phyloP scores from a whole-genome alignment of 768 basidiomycete species.

The Calocybe gangraenosa region DNA sequence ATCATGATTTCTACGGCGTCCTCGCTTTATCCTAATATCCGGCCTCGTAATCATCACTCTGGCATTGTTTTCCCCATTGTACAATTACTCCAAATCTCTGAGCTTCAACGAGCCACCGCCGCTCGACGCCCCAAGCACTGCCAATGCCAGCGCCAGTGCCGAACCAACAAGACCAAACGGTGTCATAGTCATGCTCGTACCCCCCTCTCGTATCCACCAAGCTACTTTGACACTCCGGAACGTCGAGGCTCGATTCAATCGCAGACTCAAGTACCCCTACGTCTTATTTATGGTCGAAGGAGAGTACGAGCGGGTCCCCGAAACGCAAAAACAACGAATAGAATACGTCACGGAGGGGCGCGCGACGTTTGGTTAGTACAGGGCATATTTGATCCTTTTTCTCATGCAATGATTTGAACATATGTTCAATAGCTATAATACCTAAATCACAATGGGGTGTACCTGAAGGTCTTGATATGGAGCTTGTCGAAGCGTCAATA shows the following conservation, averaged over 20 bases:
- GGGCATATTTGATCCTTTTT: neutral
- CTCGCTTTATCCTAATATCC: too few species aligned
- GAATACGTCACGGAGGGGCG: conserved; percentile 23
- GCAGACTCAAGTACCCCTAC: conserved; percentile 26
- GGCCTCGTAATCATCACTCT: too few species aligned
- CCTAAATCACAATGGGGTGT: conserved; percentile 22
- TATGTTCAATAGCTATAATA: conserved; percentile 13
- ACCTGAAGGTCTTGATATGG: conserved; percentile 19
- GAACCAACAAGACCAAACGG: conserved; percentile 17
- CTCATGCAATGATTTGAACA: neutral
- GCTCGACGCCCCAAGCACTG: too few species aligned
- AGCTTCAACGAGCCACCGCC: too few species aligned
- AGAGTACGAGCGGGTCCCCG: conserved; percentile 18
- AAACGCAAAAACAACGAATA: conserved; percentile 20
- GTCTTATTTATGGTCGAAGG: conserved; percentile 25
- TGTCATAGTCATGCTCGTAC: conserved; percentile 24
- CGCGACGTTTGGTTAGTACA: conserved; percentile 21
- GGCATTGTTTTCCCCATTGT: too few species aligned
- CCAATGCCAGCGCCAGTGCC: too few species aligned
- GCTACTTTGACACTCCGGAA: conserved; percentile 23
- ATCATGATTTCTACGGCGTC: too few species aligned
- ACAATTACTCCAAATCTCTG: too few species aligned
- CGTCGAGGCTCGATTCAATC: conserved; percentile 26
- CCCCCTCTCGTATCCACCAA: conserved; percentile 22
- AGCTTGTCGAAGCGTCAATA: conserved; percentile 19